Percentiles rank a stretch among this genome's conserved stretches.
These are phyloP conservation scores for Solanum sitiens DNA, from an alignment of 257 asterid genomes.

Conservation along the genomic window DNA sequence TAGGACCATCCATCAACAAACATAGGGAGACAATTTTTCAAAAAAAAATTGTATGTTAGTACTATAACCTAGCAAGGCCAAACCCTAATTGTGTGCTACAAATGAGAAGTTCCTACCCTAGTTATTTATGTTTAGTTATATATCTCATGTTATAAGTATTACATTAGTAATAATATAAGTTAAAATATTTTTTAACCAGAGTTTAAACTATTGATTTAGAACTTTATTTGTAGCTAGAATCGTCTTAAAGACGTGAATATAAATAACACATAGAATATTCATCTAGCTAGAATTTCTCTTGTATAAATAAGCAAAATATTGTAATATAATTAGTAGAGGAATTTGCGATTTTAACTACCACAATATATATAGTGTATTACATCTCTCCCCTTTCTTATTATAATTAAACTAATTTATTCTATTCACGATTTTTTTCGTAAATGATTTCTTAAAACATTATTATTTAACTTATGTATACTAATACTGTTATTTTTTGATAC, in stretches of 20 bases:
- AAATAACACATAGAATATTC: background rate
- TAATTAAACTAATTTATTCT: background rate
- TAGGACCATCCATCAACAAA: background rate
- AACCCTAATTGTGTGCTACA: background rate
- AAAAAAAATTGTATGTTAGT: background rate
- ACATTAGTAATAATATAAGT: background rate
- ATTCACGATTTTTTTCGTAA: background rate
- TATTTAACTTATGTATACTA: no score
- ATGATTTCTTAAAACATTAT: background rate
- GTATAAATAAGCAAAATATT: background rate
- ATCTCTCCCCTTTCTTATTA: background rate
- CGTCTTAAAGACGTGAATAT: background rate
- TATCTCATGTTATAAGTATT: background rate
- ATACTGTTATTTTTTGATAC: no score
- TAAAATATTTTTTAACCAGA: background rate
- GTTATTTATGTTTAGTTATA: background rate
- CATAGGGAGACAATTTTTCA: background rate
- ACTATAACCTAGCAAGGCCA: background rate
- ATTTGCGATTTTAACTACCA: background rate
- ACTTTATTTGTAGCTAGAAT: background rate
- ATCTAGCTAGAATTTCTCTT: no score
- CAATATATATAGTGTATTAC: background rate
- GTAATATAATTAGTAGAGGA: background rate
- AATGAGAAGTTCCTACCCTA: background rate
- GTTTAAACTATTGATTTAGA: background rate